Base-by-base conservation (phyloP, 1,284 basidiomycete species). In the Sporisorium graminicola region DNA sequence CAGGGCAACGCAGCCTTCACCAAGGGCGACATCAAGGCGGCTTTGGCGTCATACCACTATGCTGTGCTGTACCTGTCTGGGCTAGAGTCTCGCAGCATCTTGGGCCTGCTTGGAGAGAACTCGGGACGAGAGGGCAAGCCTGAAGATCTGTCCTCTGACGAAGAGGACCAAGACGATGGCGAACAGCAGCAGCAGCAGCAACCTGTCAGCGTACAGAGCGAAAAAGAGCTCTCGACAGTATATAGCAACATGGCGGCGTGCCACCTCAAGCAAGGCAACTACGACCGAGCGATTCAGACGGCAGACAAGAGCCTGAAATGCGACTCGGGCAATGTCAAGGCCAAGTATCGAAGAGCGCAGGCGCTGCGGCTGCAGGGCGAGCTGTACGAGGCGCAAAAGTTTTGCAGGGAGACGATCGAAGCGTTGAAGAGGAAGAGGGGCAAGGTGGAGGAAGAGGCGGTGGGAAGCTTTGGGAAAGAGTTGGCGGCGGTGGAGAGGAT, bases 171-270 rank as follows among this genome's bases (percentile, higher is more conserved):
- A 20, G n/a, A n/a, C n/a, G n/a, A n/a, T n/a, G n/a, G n/a, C n/a
- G n/a, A n/a, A n/a, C n/a, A n/a, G n/a, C n/a, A n/a, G n/a, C n/a
- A n/a, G n/a, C n/a, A n/a, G n/a, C n/a, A 16, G 6, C 27, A 35
- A 13, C 31, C 7, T 13, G 5, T 33, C 10, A n/a, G 7, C 0
- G 49, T 6, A 12, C 4, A 33, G 42, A 47, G 61, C 29, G 47
- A 73, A 20, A 67, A 64, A 9, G 20, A 67, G 20, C 52, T 74
- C 8, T 52, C 60, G 4, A 3, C 46, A 7, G 67, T 74, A 5
- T 58, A 74, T 31, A 40, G 31, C 42, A 74, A 74, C 50, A 74
- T 74, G 66, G 35, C 72, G 18, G 63, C 59, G 9, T 62, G 58
- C 59, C 70, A 66, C n/a, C 51, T 74, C n/a, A 69, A 66, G 57